Evolutionary conservation across 495 filamentous ascomycete genomes (phyloP).

Genomic region (Penicillium canariense): DNA sequence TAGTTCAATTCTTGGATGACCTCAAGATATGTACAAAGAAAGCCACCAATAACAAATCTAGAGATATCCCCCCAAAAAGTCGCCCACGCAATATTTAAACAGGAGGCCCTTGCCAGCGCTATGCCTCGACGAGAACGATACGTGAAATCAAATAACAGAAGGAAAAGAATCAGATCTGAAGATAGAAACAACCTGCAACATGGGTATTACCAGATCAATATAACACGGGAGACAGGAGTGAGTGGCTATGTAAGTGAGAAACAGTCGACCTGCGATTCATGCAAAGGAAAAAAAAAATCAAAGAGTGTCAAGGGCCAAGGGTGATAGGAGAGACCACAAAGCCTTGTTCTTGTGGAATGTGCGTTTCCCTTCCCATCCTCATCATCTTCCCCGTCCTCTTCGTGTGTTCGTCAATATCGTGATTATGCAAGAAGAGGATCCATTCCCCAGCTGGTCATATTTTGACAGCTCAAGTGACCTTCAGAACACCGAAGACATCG

Average conservation of each 20-base stretch:
- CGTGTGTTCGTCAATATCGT: slow-evolving; percentile 17
- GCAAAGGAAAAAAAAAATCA: slow-evolving; percentile 11
- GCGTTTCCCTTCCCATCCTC: slow-evolving; percentile 1
- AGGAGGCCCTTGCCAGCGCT: not conserved
- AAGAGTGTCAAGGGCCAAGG: slow-evolving; percentile 8
- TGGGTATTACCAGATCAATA: slow-evolving; percentile 27
- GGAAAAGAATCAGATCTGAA: slow-evolving; percentile 4
- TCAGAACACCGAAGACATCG: slow-evolving; percentile 49
- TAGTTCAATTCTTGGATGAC: not conserved
- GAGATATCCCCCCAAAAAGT: not conserved
- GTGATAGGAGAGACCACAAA: not conserved
- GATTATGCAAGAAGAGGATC: slow-evolving; percentile 9
- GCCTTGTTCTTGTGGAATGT: not conserved
- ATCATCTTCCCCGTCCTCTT: slow-evolving; percentile 4
- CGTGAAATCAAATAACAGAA: not conserved
- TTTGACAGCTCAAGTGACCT: slow-evolving; percentile 29
- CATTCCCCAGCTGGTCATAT: not conserved
- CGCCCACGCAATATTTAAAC: not conserved
- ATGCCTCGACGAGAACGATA: not conserved
- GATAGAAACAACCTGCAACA: slow-evolving; percentile 19
- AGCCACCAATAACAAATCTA: not conserved
- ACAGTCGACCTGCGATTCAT: slow-evolving; percentile 34
- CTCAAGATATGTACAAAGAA: not conserved
- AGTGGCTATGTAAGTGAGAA: slow-evolving; percentile 25
- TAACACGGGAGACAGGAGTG: slow-evolving; percentile 7